A percentile compares a stretch with the other conserved stretches of the same genome.
Evolutionary conservation across 306 rosid genomes (phyloP).

Genomic region (Gleditsia sinensis): DNA sequence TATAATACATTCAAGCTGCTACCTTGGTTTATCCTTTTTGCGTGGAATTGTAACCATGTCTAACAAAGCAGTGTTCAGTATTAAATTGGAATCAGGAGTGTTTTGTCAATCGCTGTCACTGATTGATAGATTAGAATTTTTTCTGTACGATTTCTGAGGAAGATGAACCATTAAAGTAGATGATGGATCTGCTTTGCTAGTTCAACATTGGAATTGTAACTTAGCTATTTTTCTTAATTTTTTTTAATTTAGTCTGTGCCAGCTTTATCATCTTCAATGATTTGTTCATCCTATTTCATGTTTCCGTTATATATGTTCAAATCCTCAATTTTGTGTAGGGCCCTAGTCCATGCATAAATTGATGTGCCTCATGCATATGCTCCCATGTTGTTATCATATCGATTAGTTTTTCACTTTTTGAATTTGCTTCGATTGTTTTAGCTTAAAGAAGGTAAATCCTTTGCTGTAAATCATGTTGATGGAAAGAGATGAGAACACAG

Average conservation of each 20-base stretch:
- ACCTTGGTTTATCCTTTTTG: not conserved
- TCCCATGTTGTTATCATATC: not conserved
- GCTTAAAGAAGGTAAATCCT: constrained; percentile 8
- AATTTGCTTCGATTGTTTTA: not conserved
- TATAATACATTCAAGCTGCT: not conserved
- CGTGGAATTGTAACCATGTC: not conserved
- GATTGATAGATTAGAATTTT: not conserved
- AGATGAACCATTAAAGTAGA: not conserved
- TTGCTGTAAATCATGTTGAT: constrained; percentile 13
- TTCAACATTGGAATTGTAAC: not conserved
- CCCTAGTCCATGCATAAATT: not conserved
- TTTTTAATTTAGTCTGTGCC: not conserved
- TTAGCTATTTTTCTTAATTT: no score
- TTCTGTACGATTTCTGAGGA: not conserved
- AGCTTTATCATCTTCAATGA: no score
- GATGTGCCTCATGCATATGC: not conserved
- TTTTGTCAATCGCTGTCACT: not conserved
- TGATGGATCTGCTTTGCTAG: not conserved
- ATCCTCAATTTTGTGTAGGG: constrained; percentile 3
- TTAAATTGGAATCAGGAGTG: not conserved
- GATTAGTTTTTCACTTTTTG: not conserved
- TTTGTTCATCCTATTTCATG: not conserved
- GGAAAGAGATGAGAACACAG: not conserved
- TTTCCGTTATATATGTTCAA: not conserved
- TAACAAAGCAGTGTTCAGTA: not conserved